These are phyloP conservation scores for Tricholoma sp. DNA, from an alignment of 768 basidiomycete genomes.

Conservation along the genomic window DNA sequence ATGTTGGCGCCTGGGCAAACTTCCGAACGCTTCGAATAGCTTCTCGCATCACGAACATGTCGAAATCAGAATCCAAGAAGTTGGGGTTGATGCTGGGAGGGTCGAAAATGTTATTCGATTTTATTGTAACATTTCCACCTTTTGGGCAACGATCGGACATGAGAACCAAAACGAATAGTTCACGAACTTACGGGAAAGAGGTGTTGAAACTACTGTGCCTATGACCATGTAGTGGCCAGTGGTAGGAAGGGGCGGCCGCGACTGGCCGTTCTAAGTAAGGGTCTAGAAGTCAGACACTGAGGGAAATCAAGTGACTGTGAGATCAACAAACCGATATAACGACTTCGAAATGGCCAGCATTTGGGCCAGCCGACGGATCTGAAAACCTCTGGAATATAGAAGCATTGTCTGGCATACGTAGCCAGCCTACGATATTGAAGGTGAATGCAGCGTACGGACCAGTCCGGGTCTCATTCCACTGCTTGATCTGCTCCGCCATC, in stretches of 20 bases:
- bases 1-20: conserved; percentile 21
- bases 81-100: conserved; percentile 44
- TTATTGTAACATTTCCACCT: conserved; percentile 28
- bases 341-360: conserved; percentile 24
- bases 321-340: conserved; percentile 21
- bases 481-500: conserved; percentile 10
- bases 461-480: conserved; percentile 16
- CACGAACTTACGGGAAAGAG: conserved; percentile 21
- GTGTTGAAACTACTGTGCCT: conserved; percentile 19
- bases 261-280: conserved; percentile 15
- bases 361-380: conserved; percentile 24
- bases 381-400: conserved; percentile 14
- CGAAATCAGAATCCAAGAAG: conserved; percentile 30
- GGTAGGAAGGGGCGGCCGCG: conserved; percentile 16
- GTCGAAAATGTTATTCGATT: conserved; percentile 37
- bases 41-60: conserved; percentile 21
- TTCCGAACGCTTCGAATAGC: conserved; percentile 20
- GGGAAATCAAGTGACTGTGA: neutral
- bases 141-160: neutral
- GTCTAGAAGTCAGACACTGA: neutral
- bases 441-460: conserved; percentile 15
- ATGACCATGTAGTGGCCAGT: conserved; percentile 24
- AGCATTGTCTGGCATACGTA: conserved; percentile 19
- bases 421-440: conserved; percentile 18
- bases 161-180: neutral